phyloP scores from a whole-genome alignment of 768 basidiomycete species.

The Xerocomellus amylosporus region DNA sequence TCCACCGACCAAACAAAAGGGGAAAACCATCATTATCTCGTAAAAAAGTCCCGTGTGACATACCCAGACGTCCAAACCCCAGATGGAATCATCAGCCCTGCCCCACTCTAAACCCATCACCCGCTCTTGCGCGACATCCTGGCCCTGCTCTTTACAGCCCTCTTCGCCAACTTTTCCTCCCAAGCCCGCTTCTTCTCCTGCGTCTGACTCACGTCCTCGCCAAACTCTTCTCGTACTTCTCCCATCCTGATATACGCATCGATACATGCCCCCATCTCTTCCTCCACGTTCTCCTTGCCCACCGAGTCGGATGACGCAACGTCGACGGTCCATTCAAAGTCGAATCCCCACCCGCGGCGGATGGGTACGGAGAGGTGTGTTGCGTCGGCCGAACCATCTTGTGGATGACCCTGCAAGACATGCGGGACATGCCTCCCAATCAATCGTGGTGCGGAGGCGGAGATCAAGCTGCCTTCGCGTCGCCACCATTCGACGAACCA shows the following conservation, averaged over 20 bases:
- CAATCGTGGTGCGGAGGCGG: conserved; percentile 41
- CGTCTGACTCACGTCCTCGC: conserved; percentile 61
- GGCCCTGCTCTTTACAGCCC: conserved; percentile 35
- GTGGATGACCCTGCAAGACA: not conserved
- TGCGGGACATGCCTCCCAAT: conserved; percentile 1
- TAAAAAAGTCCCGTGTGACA: conserved; percentile 4
- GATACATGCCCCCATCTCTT: conserved; percentile 71
- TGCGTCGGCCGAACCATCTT: not conserved
- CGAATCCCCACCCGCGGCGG: conserved; percentile 80
- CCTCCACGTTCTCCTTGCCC: conserved; percentile 41
- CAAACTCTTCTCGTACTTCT: conserved; percentile 51
- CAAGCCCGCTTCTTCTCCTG: conserved; percentile 62
- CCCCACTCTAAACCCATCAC: conserved; percentile 4
- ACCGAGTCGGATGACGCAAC: conserved; percentile 2
- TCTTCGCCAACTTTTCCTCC: conserved; percentile 39
- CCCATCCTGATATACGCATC: conserved; percentile 46
- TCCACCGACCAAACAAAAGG: not conserved
- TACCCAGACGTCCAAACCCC: conserved; percentile 6
- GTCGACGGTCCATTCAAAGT: conserved; percentile 64
- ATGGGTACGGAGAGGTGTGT: conserved; percentile 1
- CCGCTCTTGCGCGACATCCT: conserved; percentile 24
- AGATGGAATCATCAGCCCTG: not conserved
- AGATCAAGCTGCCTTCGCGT: conserved; percentile 59
- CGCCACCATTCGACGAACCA: conserved; percentile 92
- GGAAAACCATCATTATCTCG: not conserved